Base-by-base conservation (phyloP, 306 rosid genomes). In the Pachyrhizus erosus region DNA sequence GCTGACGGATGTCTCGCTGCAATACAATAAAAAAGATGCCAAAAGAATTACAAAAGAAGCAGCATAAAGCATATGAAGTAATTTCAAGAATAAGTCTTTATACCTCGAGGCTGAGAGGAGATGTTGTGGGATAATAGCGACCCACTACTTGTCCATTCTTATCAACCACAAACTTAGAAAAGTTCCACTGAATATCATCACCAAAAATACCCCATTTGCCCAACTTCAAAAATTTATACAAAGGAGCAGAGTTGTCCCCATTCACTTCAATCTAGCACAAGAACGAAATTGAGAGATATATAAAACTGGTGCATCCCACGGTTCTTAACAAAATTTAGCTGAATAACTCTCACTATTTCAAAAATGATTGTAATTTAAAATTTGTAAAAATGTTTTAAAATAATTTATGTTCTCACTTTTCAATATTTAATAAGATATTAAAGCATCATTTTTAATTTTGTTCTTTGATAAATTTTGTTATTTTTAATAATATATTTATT, bases 111-210 rank as follows among this genome's bases (percentile, higher is more conserved):
- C 90, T 84, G 37, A 92, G 92, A 57, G 97, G 91, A 49, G 95
- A 65, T 52, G 97, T 92, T 2, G 93, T 89, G 54, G 97, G 97
- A 72, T 91, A 91, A 76, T 84, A 91, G 12, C 95, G 96, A 65
- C 81, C 92, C 29, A 80, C 91, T 6, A 71, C 89, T 54, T 87
- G 86, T 17, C 96, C 96, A 26, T 88, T 85, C 79, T 88, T 91
- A 76, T 91, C 85, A 49, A 91, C 89, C 27, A 90, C 77, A 82
- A 93, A 91, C 79, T 93, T 93, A 66, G 92, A 79, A 46, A 89
- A 93, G 89, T 93, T 93, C 97, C 98, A 91, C 76, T 88, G 96
- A 43, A 91, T 88, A 61, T 93, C 74, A 73, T 93, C 98, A 73
- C 86, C 89, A 24, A 91, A 84, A 51, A 93, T 71, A 10, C 94